Conservation (phyloP, 768 basidiomycete species). For the Mycena metata region DNA sequence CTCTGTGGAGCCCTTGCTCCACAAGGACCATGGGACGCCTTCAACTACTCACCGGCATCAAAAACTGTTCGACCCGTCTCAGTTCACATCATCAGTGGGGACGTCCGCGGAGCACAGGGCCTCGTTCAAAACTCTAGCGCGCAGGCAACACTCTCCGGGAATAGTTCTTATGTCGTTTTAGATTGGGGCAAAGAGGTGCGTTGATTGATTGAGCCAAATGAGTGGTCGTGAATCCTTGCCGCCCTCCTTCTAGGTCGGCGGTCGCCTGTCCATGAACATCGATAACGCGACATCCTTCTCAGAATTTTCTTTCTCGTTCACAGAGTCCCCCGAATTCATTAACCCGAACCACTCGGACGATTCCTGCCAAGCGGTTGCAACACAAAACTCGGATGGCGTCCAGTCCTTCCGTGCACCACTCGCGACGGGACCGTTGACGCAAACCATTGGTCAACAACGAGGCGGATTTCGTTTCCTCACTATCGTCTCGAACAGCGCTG, state of each 20-base stretch:
- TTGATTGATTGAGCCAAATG: too few relatives aligned
- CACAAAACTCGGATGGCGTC: slow-evolving; percentile 51
- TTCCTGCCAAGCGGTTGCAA: slow-evolving; percentile 45
- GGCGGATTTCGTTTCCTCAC: slow-evolving; percentile 66
- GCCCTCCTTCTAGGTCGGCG: slow-evolving; percentile 46
- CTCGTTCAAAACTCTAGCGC: slow-evolving; percentile 43
- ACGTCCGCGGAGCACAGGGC: slow-evolving; percentile 42
- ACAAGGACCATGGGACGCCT: slow-evolving; percentile 58
- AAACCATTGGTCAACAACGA: slow-evolving; percentile 54
- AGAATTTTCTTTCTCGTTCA: slow-evolving; percentile 61
- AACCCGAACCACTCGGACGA: slow-evolving; percentile 59
- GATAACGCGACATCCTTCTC: slow-evolving; percentile 45
- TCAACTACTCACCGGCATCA: slow-evolving; percentile 55
- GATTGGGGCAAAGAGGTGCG: slow-evolving; percentile 56
- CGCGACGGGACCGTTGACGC: slow-evolving; percentile 46
- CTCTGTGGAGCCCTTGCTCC: slow-evolving; percentile 47
- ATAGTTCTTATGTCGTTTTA: slow-evolving; percentile 53
- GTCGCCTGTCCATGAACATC: slow-evolving; percentile 48
- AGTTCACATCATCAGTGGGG: slow-evolving; percentile 45
- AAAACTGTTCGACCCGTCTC: slow-evolving; percentile 49
- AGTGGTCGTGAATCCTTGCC: too few relatives aligned
- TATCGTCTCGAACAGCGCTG: slow-evolving; percentile 55
- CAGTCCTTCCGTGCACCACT: slow-evolving; percentile 49
- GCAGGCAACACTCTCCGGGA: slow-evolving; percentile 46
- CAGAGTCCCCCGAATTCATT: slow-evolving; percentile 64